Conservation (phyloP, 441 rosid genomes). For the Gossypium davidsonii region DNA sequence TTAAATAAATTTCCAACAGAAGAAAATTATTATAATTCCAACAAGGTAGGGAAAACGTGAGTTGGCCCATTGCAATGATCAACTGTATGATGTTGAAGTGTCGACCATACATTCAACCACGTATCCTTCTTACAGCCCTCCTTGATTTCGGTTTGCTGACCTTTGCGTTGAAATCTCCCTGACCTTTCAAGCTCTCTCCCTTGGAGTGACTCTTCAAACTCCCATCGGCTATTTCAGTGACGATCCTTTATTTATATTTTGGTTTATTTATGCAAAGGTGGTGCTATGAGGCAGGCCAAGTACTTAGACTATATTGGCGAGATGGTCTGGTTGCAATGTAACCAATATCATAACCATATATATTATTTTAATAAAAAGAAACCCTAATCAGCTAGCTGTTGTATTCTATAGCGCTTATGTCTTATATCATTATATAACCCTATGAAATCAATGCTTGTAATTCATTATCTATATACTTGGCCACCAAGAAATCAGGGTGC, state of each 20-base stretch:
- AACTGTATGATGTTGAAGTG: background rate
- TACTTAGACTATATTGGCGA: background rate
- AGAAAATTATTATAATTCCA: background rate
- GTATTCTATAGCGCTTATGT: background rate
- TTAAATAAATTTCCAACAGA: background rate
- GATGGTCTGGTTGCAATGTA: conserved; percentile 1
- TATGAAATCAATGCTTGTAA: background rate
- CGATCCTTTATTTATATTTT: background rate
- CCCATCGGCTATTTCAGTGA: background rate
- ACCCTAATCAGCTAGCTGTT: background rate
- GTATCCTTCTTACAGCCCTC: background rate
- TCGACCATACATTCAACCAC: background rate
- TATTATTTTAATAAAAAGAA: background rate
- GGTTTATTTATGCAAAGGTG: background rate
- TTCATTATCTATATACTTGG: background rate
- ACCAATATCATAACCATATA: background rate
- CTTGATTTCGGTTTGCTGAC: conserved; percentile 5
- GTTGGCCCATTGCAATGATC: background rate
- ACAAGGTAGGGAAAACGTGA: background rate
- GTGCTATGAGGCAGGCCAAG: background rate
- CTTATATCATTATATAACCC: too few species aligned
- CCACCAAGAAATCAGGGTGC: conserved; percentile 12
- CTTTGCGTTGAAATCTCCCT: background rate
- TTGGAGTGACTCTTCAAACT: background rate
- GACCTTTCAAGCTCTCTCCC: background rate